Evolutionary conservation across 1,284 basidiomycete genomes (phyloP).

Genomic region (Malassezia equina): DNA sequence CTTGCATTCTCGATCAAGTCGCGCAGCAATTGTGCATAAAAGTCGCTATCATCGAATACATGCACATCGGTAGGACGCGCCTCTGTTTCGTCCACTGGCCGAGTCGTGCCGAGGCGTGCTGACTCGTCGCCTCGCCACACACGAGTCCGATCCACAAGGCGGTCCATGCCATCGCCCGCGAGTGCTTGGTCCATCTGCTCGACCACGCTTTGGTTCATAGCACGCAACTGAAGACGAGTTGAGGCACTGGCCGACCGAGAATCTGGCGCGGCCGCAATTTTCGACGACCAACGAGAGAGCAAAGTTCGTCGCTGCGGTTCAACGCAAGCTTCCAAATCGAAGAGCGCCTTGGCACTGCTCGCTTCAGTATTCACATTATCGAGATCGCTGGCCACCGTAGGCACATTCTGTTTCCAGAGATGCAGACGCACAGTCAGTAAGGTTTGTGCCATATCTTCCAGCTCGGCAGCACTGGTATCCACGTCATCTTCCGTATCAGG

Average conservation of each 20-base stretch:
- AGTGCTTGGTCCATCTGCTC: slow-evolving; percentile 34
- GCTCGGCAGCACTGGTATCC: slow-evolving; percentile 16
- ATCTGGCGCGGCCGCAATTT: slow-evolving; percentile 24
- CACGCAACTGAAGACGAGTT: slow-evolving; percentile 20
- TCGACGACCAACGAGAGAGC: slow-evolving; percentile 31
- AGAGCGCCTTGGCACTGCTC: slow-evolving; percentile 17
- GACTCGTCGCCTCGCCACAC: slow-evolving; percentile 25
- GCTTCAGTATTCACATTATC: background rate
- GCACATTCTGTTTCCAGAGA: slow-evolving; percentile 11
- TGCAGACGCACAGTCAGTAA: background rate
- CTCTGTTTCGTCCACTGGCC: background rate
- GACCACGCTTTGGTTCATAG: slow-evolving; percentile 30
- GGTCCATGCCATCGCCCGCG: slow-evolving; percentile 26
- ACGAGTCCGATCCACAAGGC: slow-evolving; percentile 34
- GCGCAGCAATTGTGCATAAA: slow-evolving; percentile 38
- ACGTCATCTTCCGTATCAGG: background rate
- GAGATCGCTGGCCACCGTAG: background rate
- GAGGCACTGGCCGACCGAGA: slow-evolving; percentile 16
- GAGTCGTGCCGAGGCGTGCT: background rate
- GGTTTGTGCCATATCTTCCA: slow-evolving; percentile 15
- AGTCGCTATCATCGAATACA: slow-evolving; percentile 45
- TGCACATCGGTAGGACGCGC: slow-evolving; percentile 18
- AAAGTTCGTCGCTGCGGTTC: slow-evolving; percentile 20
- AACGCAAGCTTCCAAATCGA: slow-evolving; percentile 13
- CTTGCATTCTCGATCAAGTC: slow-evolving; percentile 39